phyloP scores from a whole-genome alignment of 2,329 filamentous ascomycete species.

The Diaporthe vaccinii region DNA sequence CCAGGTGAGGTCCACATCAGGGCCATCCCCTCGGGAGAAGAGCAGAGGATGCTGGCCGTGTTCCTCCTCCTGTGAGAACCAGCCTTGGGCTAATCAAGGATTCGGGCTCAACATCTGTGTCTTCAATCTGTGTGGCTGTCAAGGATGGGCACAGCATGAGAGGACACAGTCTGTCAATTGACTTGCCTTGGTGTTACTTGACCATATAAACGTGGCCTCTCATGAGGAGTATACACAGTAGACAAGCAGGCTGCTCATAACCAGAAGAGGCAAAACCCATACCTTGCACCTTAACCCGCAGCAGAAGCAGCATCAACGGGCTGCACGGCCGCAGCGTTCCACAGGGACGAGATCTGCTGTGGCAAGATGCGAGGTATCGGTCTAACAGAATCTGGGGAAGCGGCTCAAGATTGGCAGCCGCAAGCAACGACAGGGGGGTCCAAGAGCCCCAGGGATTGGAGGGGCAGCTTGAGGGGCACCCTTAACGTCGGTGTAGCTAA shows the following conservation, averaged over 20 bases:
- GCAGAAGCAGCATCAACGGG: not conserved
- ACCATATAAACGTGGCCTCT: not conserved
- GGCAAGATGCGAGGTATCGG: constrained; percentile 15
- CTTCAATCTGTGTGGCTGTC: not conserved
- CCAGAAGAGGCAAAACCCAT: not conserved
- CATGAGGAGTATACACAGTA: not conserved
- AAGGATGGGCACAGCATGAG: not conserved
- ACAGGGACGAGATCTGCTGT: constrained; percentile 18
- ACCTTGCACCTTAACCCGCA: not conserved
- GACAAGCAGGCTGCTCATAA: not conserved
- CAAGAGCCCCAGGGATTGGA: constrained; percentile 36
- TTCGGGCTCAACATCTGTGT: not conserved
- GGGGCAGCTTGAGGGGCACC: constrained; percentile 39
- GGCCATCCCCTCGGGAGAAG: not conserved
- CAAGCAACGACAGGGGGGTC: constrained; percentile 34
- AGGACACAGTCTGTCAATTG: not conserved
- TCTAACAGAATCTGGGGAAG: constrained; percentile 36
- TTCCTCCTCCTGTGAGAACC: not conserved
- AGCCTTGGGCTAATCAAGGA: not conserved
- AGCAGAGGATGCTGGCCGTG: not conserved
- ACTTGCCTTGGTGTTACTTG: not conserved
- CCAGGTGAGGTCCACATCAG: not conserved
- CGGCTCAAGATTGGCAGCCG: constrained; percentile 33
- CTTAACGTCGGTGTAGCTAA: constrained; percentile 41
- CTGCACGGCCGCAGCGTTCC: constrained; percentile 18